Evolutionary conservation across 306 rosid genomes (phyloP).

Genomic region (Dalbergia cultrata): DNA sequence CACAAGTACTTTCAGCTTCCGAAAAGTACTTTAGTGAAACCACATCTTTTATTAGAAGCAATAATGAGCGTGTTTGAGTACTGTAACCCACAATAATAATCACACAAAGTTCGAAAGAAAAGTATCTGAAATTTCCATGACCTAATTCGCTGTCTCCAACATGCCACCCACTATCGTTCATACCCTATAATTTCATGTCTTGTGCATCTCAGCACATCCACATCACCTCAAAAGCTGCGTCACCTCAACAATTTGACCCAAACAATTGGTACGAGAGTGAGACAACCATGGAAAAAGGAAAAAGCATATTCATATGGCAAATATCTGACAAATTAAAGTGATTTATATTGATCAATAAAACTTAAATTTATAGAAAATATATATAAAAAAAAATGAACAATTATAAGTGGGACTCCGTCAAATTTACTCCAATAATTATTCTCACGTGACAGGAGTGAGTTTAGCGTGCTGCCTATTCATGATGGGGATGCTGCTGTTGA

Average conservation of each 20-base stretch:
- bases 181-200: constrained; percentile 34
- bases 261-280: neutral
- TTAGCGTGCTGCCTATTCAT: constrained; percentile 47
- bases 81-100: constrained; percentile 26
- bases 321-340: constrained; percentile 20
- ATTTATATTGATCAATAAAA: constrained; percentile 18
- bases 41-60: constrained; percentile 40
- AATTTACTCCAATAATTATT: constrained; percentile 37
- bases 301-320: neutral
- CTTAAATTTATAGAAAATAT: constrained; percentile 21
- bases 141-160: constrained; percentile 41
- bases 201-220: constrained; percentile 27
- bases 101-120: constrained; percentile 37
- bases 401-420: constrained; percentile 42
- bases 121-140: constrained; percentile 38
- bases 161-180: constrained; percentile 45
- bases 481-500: constrained; percentile 61
- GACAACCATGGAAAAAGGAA: neutral
- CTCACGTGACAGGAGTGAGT: constrained; percentile 41
- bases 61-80: constrained; percentile 40
- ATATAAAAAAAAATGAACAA: constrained; percentile 34
- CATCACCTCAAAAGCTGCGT: constrained; percentile 47
- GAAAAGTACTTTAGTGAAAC: constrained; percentile 37
- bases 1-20: constrained; percentile 37
- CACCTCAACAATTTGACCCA: constrained; percentile 28